phyloP scores from a whole-genome alignment of 768 basidiomycete genomes.

The Russula foetens region DNA sequence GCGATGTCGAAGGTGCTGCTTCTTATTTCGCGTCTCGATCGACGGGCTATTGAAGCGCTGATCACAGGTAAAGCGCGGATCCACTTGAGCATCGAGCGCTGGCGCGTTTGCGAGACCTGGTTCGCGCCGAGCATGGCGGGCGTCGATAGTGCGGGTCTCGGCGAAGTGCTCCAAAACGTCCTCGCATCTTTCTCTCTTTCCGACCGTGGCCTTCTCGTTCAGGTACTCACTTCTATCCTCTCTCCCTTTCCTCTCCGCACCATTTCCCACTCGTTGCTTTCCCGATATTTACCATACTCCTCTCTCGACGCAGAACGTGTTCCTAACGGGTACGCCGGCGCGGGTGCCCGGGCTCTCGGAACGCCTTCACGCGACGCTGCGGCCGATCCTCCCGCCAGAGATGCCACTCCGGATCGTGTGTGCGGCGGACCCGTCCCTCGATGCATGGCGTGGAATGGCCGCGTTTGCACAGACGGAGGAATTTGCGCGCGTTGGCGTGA shows the following conservation, averaged over 20 bases:
- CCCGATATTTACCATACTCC: not conserved
- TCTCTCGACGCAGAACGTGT: constrained; percentile 59
- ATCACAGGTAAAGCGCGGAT: constrained; percentile 57
- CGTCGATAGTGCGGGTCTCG: constrained; percentile 87
- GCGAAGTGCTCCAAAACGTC: constrained; percentile 85
- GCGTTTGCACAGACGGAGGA: constrained; percentile 51
- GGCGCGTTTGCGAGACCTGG: constrained; percentile 77
- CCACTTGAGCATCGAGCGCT: constrained; percentile 85
- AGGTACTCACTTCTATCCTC: constrained; percentile 38
- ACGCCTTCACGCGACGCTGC: constrained; percentile 65
- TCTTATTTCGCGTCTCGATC: constrained; percentile 31
- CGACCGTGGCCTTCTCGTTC: constrained; percentile 66
- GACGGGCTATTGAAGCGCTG: constrained; percentile 55
- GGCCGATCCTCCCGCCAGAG: constrained; percentile 79
- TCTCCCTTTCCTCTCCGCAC: not conserved
- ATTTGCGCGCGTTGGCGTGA: constrained; percentile 51
- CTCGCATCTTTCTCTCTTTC: constrained; percentile 59
- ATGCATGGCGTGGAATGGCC: constrained; percentile 94
- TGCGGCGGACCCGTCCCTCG: constrained; percentile 58
- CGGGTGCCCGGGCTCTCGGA: constrained; percentile 60
- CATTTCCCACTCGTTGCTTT: not conserved
- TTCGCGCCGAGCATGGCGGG: constrained; percentile 60
- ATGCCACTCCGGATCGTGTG: constrained; percentile 57
- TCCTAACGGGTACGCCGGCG: constrained; percentile 79
- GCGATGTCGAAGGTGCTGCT: constrained; percentile 52